These are phyloP conservation scores for Leccinum pachyderme DNA, from an alignment of 1,284 basidiomycete genomes.

Conservation along the genomic window DNA sequence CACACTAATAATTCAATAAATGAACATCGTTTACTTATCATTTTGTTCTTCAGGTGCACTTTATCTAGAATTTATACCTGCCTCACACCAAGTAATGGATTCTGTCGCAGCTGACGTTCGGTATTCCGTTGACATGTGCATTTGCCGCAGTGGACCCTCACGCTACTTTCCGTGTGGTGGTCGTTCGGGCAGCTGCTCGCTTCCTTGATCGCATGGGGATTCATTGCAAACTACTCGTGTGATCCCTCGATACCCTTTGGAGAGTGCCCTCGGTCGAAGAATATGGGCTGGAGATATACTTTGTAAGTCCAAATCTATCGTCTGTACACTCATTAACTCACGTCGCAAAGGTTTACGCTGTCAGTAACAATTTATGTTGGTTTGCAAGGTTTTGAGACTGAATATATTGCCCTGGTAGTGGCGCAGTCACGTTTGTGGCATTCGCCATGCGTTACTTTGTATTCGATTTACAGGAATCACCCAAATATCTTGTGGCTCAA, in stretches of 20 bases:
- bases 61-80: slow-evolving; percentile 56
- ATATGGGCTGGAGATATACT: slow-evolving; percentile 65
- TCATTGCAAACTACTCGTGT: slow-evolving; percentile 52
- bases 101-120: not conserved
- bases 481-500: slow-evolving; percentile 58
- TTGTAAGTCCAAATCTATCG: slow-evolving; percentile 36
- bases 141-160: slow-evolving; percentile 53
- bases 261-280: slow-evolving; percentile 43
- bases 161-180: slow-evolving; percentile 67
- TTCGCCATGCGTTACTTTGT: slow-evolving; percentile 45
- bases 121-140: slow-evolving; percentile 3
- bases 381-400: not conserved
- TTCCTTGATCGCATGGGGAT: slow-evolving; percentile 49
- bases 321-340: slow-evolving; percentile 1
- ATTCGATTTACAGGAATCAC: slow-evolving; percentile 53
- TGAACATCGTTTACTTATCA: not conserved
- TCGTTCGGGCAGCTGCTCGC: slow-evolving; percentile 57
- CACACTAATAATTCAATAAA: slow-evolving; percentile 2
- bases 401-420: slow-evolving; percentile 28
- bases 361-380: slow-evolving; percentile 24
- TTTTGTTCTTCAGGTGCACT: slow-evolving; percentile 40
- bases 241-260: slow-evolving; percentile 30
- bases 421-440: slow-evolving; percentile 46
- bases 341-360: slow-evolving; percentile 37
- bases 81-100: slow-evolving; percentile 43